Base-by-base conservation (phyloP, 192 early-diverging fungal species). In the Diversispora eburnea region DNA sequence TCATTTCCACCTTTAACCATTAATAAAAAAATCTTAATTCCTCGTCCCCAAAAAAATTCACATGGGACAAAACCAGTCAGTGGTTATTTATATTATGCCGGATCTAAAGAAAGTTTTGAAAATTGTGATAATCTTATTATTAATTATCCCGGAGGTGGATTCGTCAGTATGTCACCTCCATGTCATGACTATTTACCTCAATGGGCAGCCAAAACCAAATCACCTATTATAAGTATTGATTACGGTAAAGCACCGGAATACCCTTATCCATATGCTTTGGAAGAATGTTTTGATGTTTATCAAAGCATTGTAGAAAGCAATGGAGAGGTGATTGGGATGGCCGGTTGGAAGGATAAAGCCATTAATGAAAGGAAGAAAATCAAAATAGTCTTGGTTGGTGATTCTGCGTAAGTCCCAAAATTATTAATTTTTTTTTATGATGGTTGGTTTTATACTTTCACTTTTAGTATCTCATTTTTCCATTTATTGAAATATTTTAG, bases 171-270 rank as follows among this genome's bases (percentile, higher is more conserved):
- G 93, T 85, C 86, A 10, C 96, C 96, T 25, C 81, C 78, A 13
- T 91, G 91, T 67, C 96, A 98, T 59, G 90, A 96, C 68, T 91
- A 94, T 72, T 70, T 94, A 51, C 86, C 91, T 41, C 80, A 79
- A 3, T 96, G 92, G 92, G 93, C 95, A n/a, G 81, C 84, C 22
- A 80, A 82, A 47, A 91, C 90, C 2, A 80, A 83, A 9, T 75
- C 92, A 0, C 91, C 93, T 3, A 87, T 98, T 10, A 76, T 95
- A 42, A 88, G 88, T 66, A 83, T 98, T 56, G 88, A 98, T 74
- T 98, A 98, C 68, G 93, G 91, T 63, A 98, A 98, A 79, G 93
- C 94, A 7, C 97, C 95, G 47, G 97, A 97, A 79, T 88, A 87
- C 63, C 97, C 97, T n/a, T 99, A 93, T 75, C 97, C 97, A 1